Evolutionary conservation across 83 land plant species (phyloP), one percentile per base, ranked within the genome.

Genomic region (Diphasiastrum complanatum): DNA sequence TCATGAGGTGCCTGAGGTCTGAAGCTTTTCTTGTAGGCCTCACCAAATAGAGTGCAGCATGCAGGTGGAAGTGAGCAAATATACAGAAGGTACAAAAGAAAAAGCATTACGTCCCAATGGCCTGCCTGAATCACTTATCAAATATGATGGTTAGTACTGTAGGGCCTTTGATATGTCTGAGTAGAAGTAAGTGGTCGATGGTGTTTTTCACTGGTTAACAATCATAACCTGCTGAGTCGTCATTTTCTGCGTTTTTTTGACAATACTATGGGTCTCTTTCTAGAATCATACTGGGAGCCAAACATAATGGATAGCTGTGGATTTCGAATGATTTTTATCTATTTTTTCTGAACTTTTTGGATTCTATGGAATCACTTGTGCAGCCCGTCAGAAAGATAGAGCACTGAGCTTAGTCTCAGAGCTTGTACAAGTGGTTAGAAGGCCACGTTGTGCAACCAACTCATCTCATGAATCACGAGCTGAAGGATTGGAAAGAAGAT

Each of bases 11-110:
- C n/a, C 3, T 41, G n/a, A 10, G 24, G 26, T 58, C 5, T 4
- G 4, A 14, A 20, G 19, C 45, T 35, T 33, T 33, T 6, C 24
- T 36, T 36, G 16, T 24, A 5, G 22, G 11, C 19, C 11, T n/a
- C 57, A 38, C 3, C 24, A 35, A 19, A 47, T 46, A 47, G 29
- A 0, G 45, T 51, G 47, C 87, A 92, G 98, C 61, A 93, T 93
- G 99, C 99, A 89, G 72, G 99, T 93, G 53, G 99, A 93, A 72
- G 99, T 93, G 31, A 93, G 99, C 81, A 93, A 93, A 71, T 82
- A 79, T 65, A 93, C 99, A 11, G 99, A 93, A 76, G 99, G 99
- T 5, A 51, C 65, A 18, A 84, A 72, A 60, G 87, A 85, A 4
- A 83, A 79, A 57, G 78, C 69, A 23, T 36, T 89, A 33, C 75